Evolutionary conservation across 164 flowering plant species (phyloP), one percentile per base, ranked within the genome.

Genomic region (Santalum album): DNA sequence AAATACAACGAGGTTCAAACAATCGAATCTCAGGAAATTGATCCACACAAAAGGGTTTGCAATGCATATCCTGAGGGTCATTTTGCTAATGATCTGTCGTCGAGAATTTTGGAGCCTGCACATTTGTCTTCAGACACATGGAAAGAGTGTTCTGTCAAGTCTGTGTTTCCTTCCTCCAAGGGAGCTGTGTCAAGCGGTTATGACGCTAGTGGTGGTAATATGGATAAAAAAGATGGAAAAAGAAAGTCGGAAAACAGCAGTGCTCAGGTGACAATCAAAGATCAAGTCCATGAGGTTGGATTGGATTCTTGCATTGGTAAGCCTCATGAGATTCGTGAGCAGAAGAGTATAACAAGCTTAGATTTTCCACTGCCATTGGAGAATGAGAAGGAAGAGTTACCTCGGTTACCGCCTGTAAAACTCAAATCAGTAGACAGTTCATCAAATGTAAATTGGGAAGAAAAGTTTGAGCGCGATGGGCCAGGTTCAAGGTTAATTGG

Each of bases 351-450:
- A 17, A 70, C 70, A 48, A 61, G 63, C 60, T 64, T 71, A 32
- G 77, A 67, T 56, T 74, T 81, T 61, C 61, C 83, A 3, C 55
- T 66, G 39, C 42, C 53, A 16, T 36, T 70, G 18, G 87, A 80
- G 47, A 71, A 67, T 67, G 80, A 75, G 53, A 84, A 66, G 75
- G 98, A 92, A 71, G 94, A 80, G 57, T 68, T 80, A 9, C 96
- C 98, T 16, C 66, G 87, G 65, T 69, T 90, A 65, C 90, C 99
- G 21, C 99, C 96, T 43, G 99, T 94, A 40, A 83, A 72, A 60
- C 87, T 94, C 52, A 94, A 94, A 69, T 89, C 96, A 25, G 96
- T 77, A 62, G 94, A 92, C 49, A 92, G 84, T 64, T 22, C 75
- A 2, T 60, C 65, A 54, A 72, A 59, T 64, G 40, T 75, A 55